phyloP scores from a whole-genome alignment of 2,329 filamentous ascomycete genomes.

The Botrytis paeoniae region DNA sequence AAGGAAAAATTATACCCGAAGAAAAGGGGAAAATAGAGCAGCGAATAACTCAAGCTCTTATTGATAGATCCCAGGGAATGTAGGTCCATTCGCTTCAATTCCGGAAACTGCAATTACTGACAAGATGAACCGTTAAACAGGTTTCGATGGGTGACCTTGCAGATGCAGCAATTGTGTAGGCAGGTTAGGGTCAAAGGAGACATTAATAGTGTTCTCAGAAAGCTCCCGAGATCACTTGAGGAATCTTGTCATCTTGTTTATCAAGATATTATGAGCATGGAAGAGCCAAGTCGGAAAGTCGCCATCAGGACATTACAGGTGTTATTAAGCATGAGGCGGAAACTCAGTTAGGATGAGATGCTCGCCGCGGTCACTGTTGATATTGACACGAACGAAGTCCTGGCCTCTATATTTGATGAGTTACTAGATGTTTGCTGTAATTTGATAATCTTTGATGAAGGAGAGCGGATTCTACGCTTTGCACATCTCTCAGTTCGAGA shows the following conservation, averaged over 20 bases:
- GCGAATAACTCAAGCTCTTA: not conserved
- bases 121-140: not conserved
- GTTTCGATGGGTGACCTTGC: not conserved
- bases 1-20: not conserved
- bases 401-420: not conserved
- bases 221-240: not conserved
- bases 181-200: not conserved
- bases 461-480: not conserved
- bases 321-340: not conserved
- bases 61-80: not conserved
- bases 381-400: not conserved
- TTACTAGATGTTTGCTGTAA: not conserved
- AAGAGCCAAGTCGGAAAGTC: not conserved
- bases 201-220: not conserved
- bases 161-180: not conserved
- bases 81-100: not conserved
- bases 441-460: not conserved
- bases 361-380: not conserved
- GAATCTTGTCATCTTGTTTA: not conserved
- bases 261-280: not conserved
- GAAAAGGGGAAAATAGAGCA: not conserved
- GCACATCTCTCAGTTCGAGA: not conserved
- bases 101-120: fast-evolving
- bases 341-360: not conserved
- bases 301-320: not conserved